phyloP scores from a whole-genome alignment of 768 basidiomycete genomes.

The Leucogyrophana mollusca region DNA sequence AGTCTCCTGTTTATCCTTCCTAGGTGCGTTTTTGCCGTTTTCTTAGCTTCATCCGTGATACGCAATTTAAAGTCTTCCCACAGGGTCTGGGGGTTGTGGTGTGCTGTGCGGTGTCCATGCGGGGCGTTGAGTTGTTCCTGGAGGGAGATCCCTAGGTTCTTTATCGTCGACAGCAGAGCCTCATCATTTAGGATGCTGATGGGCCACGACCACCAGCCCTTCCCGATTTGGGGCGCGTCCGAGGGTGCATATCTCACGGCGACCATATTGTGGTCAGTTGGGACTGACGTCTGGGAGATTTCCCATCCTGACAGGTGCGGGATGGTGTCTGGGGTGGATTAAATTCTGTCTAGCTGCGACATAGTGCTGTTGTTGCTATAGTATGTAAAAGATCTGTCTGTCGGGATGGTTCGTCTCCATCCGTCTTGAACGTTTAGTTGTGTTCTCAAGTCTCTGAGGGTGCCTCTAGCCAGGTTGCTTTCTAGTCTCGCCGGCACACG shows the following conservation, averaged over 20 bases:
- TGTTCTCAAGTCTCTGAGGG: constrained; percentile 12
- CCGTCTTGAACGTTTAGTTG: too few species aligned
- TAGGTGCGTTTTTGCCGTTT: constrained; percentile 3
- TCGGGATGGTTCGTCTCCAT: too few species aligned
- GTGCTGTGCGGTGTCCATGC: not conserved
- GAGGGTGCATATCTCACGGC: not conserved
- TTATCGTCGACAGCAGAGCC: not conserved
- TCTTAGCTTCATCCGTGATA: not conserved
- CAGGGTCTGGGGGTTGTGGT: constrained; percentile 6
- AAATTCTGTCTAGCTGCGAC: not conserved
- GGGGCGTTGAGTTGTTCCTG: not conserved
- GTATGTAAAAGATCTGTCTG: not conserved
- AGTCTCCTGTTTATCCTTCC: not conserved
- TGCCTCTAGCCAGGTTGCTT: not conserved
- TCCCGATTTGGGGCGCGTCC: not conserved
- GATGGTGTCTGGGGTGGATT: too few species aligned
- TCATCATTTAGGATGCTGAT: constrained; percentile 1
- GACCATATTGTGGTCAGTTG: not conserved
- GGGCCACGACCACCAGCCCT: constrained; percentile 10
- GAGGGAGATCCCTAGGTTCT: constrained; percentile 1
- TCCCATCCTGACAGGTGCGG: too few species aligned
- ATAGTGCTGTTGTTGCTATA: not conserved
- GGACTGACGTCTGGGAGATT: too few species aligned
- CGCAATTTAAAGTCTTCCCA: constrained; percentile 7
- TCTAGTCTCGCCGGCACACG: constrained; percentile 27